Conservation (phyloP, 2,329 filamentous ascomycete genomes). For the Metarhizium robertsii region DNA sequence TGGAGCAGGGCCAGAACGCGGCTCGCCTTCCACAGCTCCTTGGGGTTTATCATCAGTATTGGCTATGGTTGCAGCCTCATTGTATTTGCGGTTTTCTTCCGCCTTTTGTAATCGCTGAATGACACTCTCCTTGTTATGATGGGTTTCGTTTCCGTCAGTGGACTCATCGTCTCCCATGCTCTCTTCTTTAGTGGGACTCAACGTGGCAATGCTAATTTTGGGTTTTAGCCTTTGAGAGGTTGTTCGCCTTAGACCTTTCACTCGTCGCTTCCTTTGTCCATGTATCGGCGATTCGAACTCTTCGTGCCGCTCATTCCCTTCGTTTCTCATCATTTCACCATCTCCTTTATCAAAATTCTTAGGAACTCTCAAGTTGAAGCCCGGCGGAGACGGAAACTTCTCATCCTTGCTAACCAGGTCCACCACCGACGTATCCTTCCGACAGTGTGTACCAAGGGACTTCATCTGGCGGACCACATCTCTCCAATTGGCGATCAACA, state of each 20-base stretch:
- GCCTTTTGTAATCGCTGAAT: slow-evolving; percentile 2
- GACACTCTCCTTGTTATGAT: neutral
- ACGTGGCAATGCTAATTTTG: slow-evolving; percentile 14
- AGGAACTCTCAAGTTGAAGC: neutral
- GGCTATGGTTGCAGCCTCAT: neutral
- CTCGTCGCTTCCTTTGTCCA: slow-evolving; percentile 13
- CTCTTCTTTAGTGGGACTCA: slow-evolving; percentile 25
- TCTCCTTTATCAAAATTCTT: neutral
- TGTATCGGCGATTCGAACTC: slow-evolving; percentile 26
- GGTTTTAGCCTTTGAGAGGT: slow-evolving; percentile 13
- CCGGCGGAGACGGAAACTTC: neutral
- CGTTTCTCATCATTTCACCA: neutral
- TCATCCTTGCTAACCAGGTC: slow-evolving; percentile 5
- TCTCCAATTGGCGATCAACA: slow-evolving; percentile 57
- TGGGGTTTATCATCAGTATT: neutral
- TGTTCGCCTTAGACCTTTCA: slow-evolving; percentile 12
- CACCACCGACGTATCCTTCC: slow-evolving; percentile 11
- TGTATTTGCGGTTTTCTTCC: neutral
- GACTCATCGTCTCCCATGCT: slow-evolving; percentile 11
- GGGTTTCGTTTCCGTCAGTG: neutral
- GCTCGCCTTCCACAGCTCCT: neutral
- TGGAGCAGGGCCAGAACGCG: neutral
- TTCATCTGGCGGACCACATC: slow-evolving; percentile 53
- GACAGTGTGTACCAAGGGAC: slow-evolving; percentile 26
- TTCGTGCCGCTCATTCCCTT: slow-evolving; percentile 21